A percentile compares a stretch with the other conserved stretches of the same genome.
Conservation (phyloP, 768 basidiomycete genomes). For the Austroboletus eburneus region DNA sequence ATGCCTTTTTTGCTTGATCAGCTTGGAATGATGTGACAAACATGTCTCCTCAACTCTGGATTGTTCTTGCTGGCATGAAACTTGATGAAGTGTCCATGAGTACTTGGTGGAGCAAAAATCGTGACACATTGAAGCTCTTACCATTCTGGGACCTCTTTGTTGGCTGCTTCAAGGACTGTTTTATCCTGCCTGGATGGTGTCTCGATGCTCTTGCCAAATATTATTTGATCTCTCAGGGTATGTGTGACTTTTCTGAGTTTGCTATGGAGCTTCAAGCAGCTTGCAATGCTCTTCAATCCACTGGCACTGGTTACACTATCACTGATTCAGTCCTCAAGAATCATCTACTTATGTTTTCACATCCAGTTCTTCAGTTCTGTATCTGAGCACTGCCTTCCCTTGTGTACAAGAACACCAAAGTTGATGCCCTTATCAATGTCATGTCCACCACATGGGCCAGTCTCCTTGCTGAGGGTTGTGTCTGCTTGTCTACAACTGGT, state of each 20-base stretch:
- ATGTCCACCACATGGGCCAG: background rate
- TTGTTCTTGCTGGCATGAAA: no score
- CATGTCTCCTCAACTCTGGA: no score
- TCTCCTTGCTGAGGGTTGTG: background rate
- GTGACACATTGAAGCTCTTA: background rate
- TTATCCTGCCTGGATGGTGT: background rate
- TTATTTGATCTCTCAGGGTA: background rate
- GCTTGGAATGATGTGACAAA: no score
- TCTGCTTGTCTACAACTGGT: background rate
- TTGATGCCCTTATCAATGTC: background rate
- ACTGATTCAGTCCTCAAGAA: background rate
- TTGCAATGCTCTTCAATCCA: no score
- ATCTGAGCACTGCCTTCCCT: background rate
- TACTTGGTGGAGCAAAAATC: background rate
- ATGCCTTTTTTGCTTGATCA: no score
- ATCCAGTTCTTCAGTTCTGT: background rate
- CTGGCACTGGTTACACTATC: background rate
- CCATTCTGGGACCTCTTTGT: background rate
- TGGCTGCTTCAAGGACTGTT: background rate
- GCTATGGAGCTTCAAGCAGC: background rate
- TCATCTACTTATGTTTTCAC: background rate
- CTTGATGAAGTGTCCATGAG: no score
- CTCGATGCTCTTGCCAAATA: background rate
- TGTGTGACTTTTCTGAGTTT: background rate
- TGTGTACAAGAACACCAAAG: background rate